A percentile compares a stretch with the other conserved stretches of the same genome.
Evolutionary conservation across 1,284 basidiomycete genomes (phyloP).

Genomic region (Cystobasidium slooffiae): DNA sequence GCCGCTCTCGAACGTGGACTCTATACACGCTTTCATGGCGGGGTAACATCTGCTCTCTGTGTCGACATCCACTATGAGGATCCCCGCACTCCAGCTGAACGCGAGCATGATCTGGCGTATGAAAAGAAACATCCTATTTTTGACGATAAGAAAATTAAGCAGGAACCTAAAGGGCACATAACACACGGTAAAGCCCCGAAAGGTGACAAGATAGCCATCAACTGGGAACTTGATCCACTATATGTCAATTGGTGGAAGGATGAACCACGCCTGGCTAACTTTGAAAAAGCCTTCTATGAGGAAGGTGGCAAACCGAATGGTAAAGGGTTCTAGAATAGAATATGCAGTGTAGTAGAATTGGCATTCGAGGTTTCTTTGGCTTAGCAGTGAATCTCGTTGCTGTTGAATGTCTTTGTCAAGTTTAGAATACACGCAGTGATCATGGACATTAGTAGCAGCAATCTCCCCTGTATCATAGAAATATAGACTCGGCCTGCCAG

Average conservation of each 20-base stretch:
- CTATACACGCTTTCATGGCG: constrained; percentile 42
- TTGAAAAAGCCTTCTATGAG: constrained; percentile 40
- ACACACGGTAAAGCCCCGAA: constrained; percentile 29
- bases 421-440: no score
- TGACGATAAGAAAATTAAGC: constrained; percentile 25
- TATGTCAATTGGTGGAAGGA: constrained; percentile 35
- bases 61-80: constrained; percentile 45
- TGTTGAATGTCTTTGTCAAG: no score
- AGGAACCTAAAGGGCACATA: constrained; percentile 31
- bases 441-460: no score
- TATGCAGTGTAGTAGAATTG: background rate
- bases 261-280: constrained; percentile 31
- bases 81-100: constrained; percentile 32
- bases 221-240: constrained; percentile 25
- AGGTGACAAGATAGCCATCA: constrained; percentile 40
- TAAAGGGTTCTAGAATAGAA: constrained; percentile 26
- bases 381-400: no score
- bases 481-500: no score
- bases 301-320: constrained; percentile 45
- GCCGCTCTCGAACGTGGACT: constrained; percentile 44
- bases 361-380: no score
- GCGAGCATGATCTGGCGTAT: constrained; percentile 24
- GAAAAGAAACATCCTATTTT: constrained; percentile 31
- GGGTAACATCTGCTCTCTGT: constrained; percentile 39
- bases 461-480: no score